Evolutionary conservation across 495 filamentous ascomycete genomes (phyloP), one percentile per base, ranked within the genome.

Genomic region (Tricharina praecox): DNA sequence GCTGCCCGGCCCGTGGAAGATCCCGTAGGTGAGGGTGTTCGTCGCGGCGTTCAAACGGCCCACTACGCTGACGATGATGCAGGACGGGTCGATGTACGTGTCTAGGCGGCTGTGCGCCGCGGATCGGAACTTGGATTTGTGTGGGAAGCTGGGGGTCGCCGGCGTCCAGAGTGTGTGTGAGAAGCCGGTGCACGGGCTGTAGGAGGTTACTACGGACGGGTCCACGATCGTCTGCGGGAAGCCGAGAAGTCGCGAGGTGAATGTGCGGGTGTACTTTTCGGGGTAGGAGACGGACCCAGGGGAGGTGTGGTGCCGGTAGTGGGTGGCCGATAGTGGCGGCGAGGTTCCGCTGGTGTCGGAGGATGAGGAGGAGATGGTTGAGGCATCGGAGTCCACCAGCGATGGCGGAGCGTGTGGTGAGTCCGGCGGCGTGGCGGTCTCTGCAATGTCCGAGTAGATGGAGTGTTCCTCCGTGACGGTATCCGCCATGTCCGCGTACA

Each of bases 1-100:
- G 36, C 36, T 39, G 36, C 36, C 36, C 5, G 36, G 36, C 5
- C 36, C 36, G 20, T 39, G 36, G 36, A 39, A 39, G 36, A 39
- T 21, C 5, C n/a, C 36, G 20, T 39, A 39, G 13, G 36, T 39
- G 15, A 39, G 36, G 13, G 13, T 5, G 20, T 39, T 39, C 7
- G 7, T 16, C 7, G 13, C 36, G 36, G 36, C 5, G 20, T 16
- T 21, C 13, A 39, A 5, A 15, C 36, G 36, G 13, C 36, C 36
- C 5, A 15, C 36, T 7, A 39, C 16, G 20, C 36, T 39, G 5
- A 39, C 8, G 20, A 39, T 15, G 13, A 39, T 39, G 20, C 36
- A 39, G 13, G 36, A 39, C 7, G 36, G 20, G 36, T 39, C 36
- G 36, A 39, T 39, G 15, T 16, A 39, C 16, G 20, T 39, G 13